Evolutionary conservation across 495 filamentous ascomycete genomes (phyloP).

Genomic region (Aspergillus leporis): DNA sequence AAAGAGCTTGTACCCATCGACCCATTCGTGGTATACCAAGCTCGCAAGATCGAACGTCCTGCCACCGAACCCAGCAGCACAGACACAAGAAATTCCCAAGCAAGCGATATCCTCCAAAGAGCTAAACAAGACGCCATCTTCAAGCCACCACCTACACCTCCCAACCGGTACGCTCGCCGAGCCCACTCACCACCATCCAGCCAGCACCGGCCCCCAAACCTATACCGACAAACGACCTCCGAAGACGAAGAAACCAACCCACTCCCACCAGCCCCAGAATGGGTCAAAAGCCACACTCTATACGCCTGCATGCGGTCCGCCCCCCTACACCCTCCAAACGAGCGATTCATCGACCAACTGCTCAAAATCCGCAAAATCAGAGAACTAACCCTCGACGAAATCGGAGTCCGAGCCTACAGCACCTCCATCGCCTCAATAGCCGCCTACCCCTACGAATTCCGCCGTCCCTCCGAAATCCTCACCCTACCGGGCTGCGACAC

Average conservation of each 20-base stretch:
- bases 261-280: constrained; percentile 66
- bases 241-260: constrained; percentile 61
- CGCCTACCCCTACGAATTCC: constrained; percentile 73
- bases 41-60: constrained; percentile 26
- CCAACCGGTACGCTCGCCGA: neutral
- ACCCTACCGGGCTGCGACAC: constrained; percentile 76
- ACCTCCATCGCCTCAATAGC: constrained; percentile 79
- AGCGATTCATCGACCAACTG: constrained; percentile 72
- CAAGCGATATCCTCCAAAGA: constrained; percentile 48
- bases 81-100: constrained; percentile 3
- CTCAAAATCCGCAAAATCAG: constrained; percentile 72
- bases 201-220: constrained; percentile 36
- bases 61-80: constrained; percentile 3
- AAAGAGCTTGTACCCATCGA: constrained; percentile 56
- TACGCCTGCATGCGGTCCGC: constrained; percentile 85
- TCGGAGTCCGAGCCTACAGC: constrained; percentile 86
- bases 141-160: constrained; percentile 16
- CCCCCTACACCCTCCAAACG: constrained; percentile 69
- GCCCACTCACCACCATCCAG: constrained; percentile 17
- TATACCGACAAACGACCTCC: constrained; percentile 68
- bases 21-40: constrained; percentile 68
- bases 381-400: constrained; percentile 67
- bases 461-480: constrained; percentile 59
- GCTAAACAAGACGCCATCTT: constrained; percentile 51
- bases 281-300: constrained; percentile 60